Evolutionary conservation across 78 protist species (phyloP).

Genomic region (Dictyostelium discoideum): DNA sequence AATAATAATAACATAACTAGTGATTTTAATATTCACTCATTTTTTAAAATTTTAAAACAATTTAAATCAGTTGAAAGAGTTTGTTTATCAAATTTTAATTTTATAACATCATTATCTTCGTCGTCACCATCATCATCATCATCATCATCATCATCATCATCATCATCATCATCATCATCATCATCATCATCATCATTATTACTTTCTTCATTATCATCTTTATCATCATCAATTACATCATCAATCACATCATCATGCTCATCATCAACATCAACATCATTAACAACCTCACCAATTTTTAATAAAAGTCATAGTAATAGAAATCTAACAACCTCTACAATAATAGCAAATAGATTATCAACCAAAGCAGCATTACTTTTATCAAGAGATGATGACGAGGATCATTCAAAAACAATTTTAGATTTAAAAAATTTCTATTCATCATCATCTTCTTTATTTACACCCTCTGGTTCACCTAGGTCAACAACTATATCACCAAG

Average conservation of each 20-base stretch:
- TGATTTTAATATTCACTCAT: constrained; percentile 31
- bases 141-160: neutral
- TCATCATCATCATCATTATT: neutral
- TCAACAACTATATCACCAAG: neutral
- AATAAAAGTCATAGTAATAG: neutral
- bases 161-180: neutral
- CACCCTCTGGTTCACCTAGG: neutral
- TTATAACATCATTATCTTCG: neutral
- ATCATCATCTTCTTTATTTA: neutral
- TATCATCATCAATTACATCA: neutral
- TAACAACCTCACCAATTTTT: neutral
- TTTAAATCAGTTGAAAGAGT: constrained; percentile 58
- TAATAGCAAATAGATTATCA: constrained; percentile 11
- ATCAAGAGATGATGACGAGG: neutral
- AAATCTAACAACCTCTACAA: neutral
- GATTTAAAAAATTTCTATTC: constrained; percentile 1
- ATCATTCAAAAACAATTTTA: neutral
- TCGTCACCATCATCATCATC: neutral
- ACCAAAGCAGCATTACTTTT: neutral
- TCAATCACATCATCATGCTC: neutral
- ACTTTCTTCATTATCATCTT: neutral
- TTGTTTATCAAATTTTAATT: constrained; percentile 40
- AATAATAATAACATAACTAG: neutral
- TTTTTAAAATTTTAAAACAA: constrained; percentile 6
- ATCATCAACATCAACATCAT: neutral